Base-by-base conservation (phyloP, 2,329 filamentous ascomycete genomes). In the Ascocoryne sarcoides region DNA sequence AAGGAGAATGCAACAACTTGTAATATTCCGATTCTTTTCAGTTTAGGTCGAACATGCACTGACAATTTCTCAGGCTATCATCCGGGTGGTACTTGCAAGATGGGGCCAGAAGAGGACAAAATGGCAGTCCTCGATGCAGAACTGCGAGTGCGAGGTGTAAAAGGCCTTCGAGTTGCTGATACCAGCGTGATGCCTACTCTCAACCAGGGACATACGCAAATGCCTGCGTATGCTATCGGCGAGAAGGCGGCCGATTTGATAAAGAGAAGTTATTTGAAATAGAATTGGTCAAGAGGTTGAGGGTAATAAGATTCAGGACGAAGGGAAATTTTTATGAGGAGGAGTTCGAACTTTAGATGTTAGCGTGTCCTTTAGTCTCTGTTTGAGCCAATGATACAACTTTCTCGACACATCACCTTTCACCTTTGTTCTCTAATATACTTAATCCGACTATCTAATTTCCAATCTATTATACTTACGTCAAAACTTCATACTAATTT, bases 1-100 rank as follows among this genome's bases (percentile, higher is more conserved):
- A 71, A 66, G 51, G 60, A 78, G 21, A 65, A 77, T 53, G 75
- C 72, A n/a, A 76, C 73, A 2, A 78, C 75, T 17, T 77, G 74
- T 71, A 62, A 63, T 65, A 60, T 16, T 4, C n/a, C 19, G 8
- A 15, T 29, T n/a, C 29, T 21, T 30, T 39, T 10, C 14, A 12
- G 4, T 16, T 21, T 19, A n/a, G n/a, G n/a, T n/a, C n/a, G n/a
- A n/a, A n/a, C 14, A 9, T 10, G 7, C 14, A 17, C 29, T 39
- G 12, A 29, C 29, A 16, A 7, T 10, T 17, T 12, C 12, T 21
- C n/a, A 67, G 69, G 69, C 39, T 76, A 78, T 42, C 75, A 79
- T 49, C 68, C 73, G 1, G 65, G 65, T 0, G 75, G 73, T 2
- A 77, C 74, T 0, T 73, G 68, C 49, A 70, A 71, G 28, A 76